These are phyloP conservation scores for Aspergillus olivimuriae DNA, from an alignment of 495 filamentous ascomycete genomes.

Conservation along the genomic window DNA sequence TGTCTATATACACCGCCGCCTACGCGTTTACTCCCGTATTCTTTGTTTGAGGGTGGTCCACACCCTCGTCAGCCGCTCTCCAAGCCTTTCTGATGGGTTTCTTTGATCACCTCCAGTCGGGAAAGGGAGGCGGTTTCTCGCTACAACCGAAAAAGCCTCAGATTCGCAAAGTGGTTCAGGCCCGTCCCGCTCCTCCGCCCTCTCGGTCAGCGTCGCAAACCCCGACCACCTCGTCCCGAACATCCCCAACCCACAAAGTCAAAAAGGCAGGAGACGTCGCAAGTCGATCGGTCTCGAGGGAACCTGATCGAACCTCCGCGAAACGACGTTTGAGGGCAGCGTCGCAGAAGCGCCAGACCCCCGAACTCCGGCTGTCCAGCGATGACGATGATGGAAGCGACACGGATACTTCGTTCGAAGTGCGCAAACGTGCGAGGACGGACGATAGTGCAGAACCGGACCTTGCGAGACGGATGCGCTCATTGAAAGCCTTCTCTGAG, in stretches of 20 bases:
- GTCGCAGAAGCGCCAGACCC: slow-evolving; percentile 39
- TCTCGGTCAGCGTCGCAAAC: slow-evolving; percentile 25
- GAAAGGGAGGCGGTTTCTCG: slow-evolving; percentile 46
- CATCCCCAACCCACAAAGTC: slow-evolving; percentile 15
- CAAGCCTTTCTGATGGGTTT: slow-evolving; percentile 38
- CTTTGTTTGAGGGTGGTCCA: slow-evolving; percentile 2
- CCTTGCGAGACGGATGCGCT: slow-evolving; percentile 51
- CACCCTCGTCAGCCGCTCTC: slow-evolving; percentile 2
- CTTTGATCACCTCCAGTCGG: slow-evolving; percentile 51
- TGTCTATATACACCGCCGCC: too few relatives aligned
- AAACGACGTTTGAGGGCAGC: slow-evolving; percentile 32
- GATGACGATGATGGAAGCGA: slow-evolving; percentile 46
- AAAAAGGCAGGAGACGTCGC: slow-evolving; percentile 23
- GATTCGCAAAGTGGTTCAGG: slow-evolving; percentile 43
- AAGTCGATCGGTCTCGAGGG: slow-evolving; percentile 30
- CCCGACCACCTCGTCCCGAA: slow-evolving; percentile 15
- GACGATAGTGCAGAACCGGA: slow-evolving; percentile 45
- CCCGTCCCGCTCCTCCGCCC: slow-evolving; percentile 27
- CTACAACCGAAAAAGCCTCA: slow-evolving; percentile 45
- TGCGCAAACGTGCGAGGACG: slow-evolving; percentile 40
- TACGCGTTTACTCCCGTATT: slow-evolving; percentile 2
- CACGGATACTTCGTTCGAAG: slow-evolving; percentile 38
- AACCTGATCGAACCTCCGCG: slow-evolving; percentile 24
- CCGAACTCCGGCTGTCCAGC: slow-evolving; percentile 42
- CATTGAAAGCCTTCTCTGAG: slow-evolving; percentile 53